Evolutionary conservation across 2,329 filamentous ascomycete species (phyloP).

Genomic region (Rhexocercosporidium sp.): DNA sequence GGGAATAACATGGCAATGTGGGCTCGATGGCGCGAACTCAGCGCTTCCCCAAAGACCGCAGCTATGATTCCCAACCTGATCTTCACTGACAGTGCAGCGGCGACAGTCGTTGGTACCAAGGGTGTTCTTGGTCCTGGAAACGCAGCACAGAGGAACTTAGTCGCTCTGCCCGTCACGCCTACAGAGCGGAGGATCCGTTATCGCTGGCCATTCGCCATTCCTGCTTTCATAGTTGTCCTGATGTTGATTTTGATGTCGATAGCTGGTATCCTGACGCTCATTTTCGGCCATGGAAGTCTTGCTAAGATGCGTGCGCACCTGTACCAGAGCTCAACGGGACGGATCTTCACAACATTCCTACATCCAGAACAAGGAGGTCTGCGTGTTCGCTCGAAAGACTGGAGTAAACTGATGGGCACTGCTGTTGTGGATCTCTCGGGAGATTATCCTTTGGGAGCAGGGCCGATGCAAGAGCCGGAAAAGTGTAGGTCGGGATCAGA

Average conservation of each 20-base stretch:
- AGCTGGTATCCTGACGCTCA: conserved; percentile 16
- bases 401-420: conserved; percentile 21
- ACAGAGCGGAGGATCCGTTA: conserved; percentile 43
- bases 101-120: conserved; percentile 49
- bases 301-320: conserved; percentile 21
- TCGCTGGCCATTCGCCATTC: conserved; percentile 26
- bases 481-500: neutral
- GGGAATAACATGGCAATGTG: conserved; percentile 48
- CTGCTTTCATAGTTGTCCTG: conserved; percentile 19
- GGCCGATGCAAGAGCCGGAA: neutral
- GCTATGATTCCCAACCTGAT: conserved; percentile 49
- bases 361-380: conserved; percentile 15
- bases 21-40: conserved; percentile 47
- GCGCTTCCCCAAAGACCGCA: conserved; percentile 35
- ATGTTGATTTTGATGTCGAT: conserved; percentile 26
- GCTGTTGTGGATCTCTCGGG: conserved; percentile 22
- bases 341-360: conserved; percentile 28
- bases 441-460: conserved; percentile 11
- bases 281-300: conserved; percentile 16
- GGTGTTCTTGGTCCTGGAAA: conserved; percentile 30
- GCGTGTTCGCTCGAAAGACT: conserved; percentile 18
- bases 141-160: conserved; percentile 15
- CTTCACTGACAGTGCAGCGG: conserved; percentile 52
- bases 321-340: conserved; percentile 22
- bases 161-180: conserved; percentile 36